Conservation (phyloP, 2,329 filamentous ascomycete genomes). For the Didymella segeticola region DNA sequence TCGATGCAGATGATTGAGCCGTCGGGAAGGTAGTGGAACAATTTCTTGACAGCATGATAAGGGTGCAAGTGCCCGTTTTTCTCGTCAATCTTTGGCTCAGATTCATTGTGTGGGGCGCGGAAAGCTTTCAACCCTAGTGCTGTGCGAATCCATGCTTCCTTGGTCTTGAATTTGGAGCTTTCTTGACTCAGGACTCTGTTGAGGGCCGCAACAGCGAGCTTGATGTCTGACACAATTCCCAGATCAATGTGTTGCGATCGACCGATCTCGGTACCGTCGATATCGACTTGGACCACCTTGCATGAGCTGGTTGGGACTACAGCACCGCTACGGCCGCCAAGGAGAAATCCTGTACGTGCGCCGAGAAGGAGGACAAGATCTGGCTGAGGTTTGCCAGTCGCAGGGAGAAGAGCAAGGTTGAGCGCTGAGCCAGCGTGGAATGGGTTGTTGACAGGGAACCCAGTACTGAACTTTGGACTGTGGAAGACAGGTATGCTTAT, state of each 20-base stretch:
- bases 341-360: constrained; percentile 52
- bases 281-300: constrained; percentile 53
- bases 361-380: constrained; percentile 54
- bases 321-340: constrained; percentile 47
- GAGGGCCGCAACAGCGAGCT: constrained; percentile 43
- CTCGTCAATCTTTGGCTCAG: constrained; percentile 26
- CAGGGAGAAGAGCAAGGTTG: constrained; percentile 42
- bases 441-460: constrained; percentile 38
- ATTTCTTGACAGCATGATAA: constrained; percentile 50
- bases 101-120: constrained; percentile 32
- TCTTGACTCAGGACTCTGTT: constrained; percentile 11
- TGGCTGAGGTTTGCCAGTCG: constrained; percentile 38
- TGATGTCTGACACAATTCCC: constrained; percentile 52
- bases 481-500: constrained; percentile 53
- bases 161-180: constrained; percentile 23
- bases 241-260: constrained; percentile 50
- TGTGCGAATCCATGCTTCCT: constrained; percentile 37
- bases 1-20: constrained; percentile 51
- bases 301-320: constrained; percentile 49
- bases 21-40: constrained; percentile 47
- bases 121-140: constrained; percentile 31
- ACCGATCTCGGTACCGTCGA: constrained; percentile 53
- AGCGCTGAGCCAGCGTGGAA: constrained; percentile 48
- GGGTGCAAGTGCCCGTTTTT: constrained; percentile 50
- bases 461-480: constrained; percentile 46